These are phyloP conservation scores for Mucor saturninus DNA, from an alignment of 371 early-diverging fungal species.

Conservation along the genomic window DNA sequence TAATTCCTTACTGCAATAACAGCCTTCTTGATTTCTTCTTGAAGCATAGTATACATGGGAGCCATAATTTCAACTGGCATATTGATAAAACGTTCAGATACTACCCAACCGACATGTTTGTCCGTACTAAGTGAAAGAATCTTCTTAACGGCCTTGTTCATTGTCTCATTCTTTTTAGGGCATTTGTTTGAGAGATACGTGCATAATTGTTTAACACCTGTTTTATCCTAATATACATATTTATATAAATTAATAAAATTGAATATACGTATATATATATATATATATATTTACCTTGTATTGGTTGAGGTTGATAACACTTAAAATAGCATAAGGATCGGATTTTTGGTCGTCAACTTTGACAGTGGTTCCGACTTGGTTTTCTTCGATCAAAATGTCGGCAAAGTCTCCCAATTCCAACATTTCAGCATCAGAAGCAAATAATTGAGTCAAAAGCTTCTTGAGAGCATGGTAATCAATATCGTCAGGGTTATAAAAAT, in stretches of 20 bases:
- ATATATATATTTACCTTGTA: constrained; percentile 53
- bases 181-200: constrained; percentile 71
- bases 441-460: constrained; percentile 76
- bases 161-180: constrained; percentile 56
- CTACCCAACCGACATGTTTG: constrained; percentile 68
- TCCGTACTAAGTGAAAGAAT: constrained; percentile 46
- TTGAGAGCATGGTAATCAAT: constrained; percentile 94
- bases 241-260: not conserved
- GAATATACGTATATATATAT: not conserved
- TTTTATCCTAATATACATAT: constrained; percentile 45
- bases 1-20: constrained; percentile 63
- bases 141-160: constrained; percentile 45
- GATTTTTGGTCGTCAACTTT: constrained; percentile 79
- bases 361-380: constrained; percentile 88
- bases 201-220: constrained; percentile 57
- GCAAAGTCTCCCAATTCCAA: constrained; percentile 77
- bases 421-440: constrained; percentile 80
- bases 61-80: constrained; percentile 94
- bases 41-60: constrained; percentile 87
- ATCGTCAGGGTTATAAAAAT: constrained; percentile 89
- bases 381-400: constrained; percentile 85
- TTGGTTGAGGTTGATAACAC: constrained; percentile 74
- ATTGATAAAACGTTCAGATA: constrained; percentile 94
- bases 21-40: constrained; percentile 82
- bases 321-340: constrained; percentile 92